Percentiles rank a stretch among this genome's conserved stretches.
Conservation (phyloP, 2,329 filamentous ascomycete species). For the Cladorrhinum sp. region DNA sequence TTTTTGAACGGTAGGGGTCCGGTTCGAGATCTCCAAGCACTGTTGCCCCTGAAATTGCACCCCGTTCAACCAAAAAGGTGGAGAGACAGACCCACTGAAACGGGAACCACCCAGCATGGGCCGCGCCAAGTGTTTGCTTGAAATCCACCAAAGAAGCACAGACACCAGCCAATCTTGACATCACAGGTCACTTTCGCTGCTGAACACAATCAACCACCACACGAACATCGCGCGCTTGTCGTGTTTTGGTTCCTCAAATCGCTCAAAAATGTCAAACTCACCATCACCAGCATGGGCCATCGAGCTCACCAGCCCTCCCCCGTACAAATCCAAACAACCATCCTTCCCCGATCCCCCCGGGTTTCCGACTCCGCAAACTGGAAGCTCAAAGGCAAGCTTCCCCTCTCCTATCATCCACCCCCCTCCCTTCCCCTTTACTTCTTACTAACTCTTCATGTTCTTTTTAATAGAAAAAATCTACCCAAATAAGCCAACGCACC, state of each 20-base stretch:
- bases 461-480: slow-evolving; percentile 51
- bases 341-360: slow-evolving; percentile 83
- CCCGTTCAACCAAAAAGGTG: neutral
- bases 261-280: slow-evolving; percentile 7
- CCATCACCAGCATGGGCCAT: slow-evolving; percentile 72
- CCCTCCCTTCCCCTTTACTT: neutral
- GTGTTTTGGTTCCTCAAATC: slow-evolving; percentile 16
- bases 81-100: slow-evolving; percentile 8
- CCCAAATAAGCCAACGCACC: slow-evolving; percentile 49
- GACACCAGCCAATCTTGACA: slow-evolving; percentile 16
- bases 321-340: slow-evolving; percentile 61
- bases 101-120: slow-evolving; percentile 14
- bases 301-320: slow-evolving; percentile 70
- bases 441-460: slow-evolving; percentile 4
- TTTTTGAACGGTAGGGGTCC: neutral
- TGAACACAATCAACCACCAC: neutral
- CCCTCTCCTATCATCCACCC: neutral
- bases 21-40: neutral
- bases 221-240: slow-evolving; percentile 15
- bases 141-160: slow-evolving; percentile 10
- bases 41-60: neutral
- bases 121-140: slow-evolving; percentile 15
- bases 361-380: slow-evolving; percentile 62
- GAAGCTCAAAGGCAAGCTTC: slow-evolving; percentile 54
- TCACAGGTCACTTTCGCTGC: slow-evolving; percentile 9